Base-by-base conservation (phyloP, 306 rosid genomes). In the Oemleria cerasiformis region DNA sequence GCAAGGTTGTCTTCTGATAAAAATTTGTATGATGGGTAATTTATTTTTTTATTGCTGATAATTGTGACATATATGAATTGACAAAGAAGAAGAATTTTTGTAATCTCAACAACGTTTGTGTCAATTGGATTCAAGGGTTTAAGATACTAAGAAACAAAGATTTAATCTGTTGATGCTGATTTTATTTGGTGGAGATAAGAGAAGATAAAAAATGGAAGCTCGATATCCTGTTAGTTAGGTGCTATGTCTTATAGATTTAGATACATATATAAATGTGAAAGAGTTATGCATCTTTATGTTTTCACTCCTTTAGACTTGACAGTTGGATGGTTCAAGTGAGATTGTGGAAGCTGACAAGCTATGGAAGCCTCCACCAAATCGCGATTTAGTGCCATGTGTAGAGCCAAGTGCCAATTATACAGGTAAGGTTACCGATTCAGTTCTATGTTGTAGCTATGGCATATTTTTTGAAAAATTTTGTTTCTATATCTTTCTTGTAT, bases 1-100 rank as follows among this genome's bases (percentile, higher is more conserved):
- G 83, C 75, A 84, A 94, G 99, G 99, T 94, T 53, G 68, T 76
- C 21, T 78, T 83, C 74, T 83, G 63, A 11, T 62, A 61, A 40
- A 20, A 34, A 60, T 15, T 34, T 34, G 2, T 9, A 17, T 72
- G 0, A 17, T 69, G 40, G 39, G 10, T 47, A 14, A 10, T n/a
- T 54, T 36, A 44, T n/a, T 5, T 49, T 9, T 16, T 55, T 41
- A 70, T 54, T 54, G 63, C 61, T 13, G 21, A 55, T 55, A 55
- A 1, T 55, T 25, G 41, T 57, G 63, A 12, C 38, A 9, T 20
- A 9, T 20, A 23, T 10, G 14, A 30, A 57, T 12, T 0, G 44
- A 36, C 12, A 34, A 10, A 38, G 21, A 7, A 4, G 21, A 16
- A 36, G 44, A 60, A 38, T 60, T 60, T 60, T 16, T 13, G 5